phyloP scores from a whole-genome alignment of 164 flowering plant species.

The Vitis cinerea region DNA sequence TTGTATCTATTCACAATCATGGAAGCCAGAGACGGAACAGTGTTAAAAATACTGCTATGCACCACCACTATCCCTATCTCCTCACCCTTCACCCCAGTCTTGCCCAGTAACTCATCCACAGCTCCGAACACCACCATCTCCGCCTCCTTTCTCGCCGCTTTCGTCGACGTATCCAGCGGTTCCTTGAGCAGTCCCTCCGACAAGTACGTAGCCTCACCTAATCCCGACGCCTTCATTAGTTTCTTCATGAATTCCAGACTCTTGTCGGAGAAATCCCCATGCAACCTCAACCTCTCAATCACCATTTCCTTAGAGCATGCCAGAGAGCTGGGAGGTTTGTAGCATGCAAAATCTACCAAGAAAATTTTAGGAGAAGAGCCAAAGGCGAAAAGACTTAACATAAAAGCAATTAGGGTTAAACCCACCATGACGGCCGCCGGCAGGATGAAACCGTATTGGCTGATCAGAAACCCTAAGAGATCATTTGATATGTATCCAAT shows the following conservation, averaged over 20 bases:
- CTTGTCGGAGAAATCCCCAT: slow-evolving; percentile 7
- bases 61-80: slow-evolving; percentile 40
- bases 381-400: too few species aligned
- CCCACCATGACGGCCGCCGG: too few species aligned
- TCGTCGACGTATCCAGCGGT: slow-evolving; percentile 22
- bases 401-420: too few species aligned
- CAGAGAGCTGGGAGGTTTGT: slow-evolving; percentile 18
- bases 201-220: slow-evolving; percentile 30
- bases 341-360: slow-evolving; percentile 32
- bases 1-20: slow-evolving; percentile 40
- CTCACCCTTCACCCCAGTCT: slow-evolving; percentile 18
- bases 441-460: too few species aligned
- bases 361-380: too few species aligned
- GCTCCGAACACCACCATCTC: slow-evolving; percentile 39
- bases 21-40: slow-evolving; percentile 31
- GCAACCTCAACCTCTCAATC: slow-evolving; percentile 1
- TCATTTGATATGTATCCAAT: too few species aligned
- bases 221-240: slow-evolving; percentile 23
- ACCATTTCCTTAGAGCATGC: slow-evolving; percentile 7
- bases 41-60: slow-evolving; percentile 32
- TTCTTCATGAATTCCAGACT: slow-evolving; percentile 20
- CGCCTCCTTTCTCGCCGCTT: slow-evolving; percentile 29
- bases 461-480: too few species aligned
- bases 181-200: slow-evolving; percentile 20
- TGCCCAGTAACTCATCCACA: slow-evolving; percentile 31